Percentiles rank a stretch among this genome's conserved stretches.
Conservation (phyloP, 257 asterid genomes). For the Nemophila menziesii region DNA sequence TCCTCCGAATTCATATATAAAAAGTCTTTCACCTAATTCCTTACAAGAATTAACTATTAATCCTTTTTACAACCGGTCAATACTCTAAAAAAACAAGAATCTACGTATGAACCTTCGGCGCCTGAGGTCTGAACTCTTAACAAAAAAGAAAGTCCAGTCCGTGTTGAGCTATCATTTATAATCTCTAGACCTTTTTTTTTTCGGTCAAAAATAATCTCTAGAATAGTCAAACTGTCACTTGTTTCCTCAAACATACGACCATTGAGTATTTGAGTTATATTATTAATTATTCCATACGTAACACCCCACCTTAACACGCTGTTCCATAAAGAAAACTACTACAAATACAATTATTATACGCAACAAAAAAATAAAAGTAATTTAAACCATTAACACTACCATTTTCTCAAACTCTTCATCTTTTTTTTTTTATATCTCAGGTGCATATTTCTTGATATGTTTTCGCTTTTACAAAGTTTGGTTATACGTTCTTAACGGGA, state of each 20-base stretch:
- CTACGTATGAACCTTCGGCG: neutral
- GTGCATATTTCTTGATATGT: neutral
- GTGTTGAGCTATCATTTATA: neutral
- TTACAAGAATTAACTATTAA: no score
- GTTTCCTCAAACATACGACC: neutral
- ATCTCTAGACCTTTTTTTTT: no score
- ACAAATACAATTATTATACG: neutral
- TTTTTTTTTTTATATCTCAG: no score
- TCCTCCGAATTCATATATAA: no score
- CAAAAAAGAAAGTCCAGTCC: neutral
- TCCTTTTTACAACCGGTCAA: neutral
- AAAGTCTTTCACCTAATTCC: no score
- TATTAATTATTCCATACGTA: constrained; percentile 4
- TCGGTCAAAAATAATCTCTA: no score
- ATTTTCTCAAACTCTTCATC: neutral
- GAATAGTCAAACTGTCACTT: constrained; percentile 2
- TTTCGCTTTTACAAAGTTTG: neutral
- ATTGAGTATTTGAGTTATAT: no score
- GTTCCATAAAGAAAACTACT: neutral
- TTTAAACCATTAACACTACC: neutral
- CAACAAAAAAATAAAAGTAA: neutral
- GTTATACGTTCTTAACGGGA: no score
- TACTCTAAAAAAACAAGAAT: neutral
- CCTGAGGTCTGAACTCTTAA: neutral
- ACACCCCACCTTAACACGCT: constrained; percentile 1